Percentiles rank a stretch among this genome's conserved stretches.
Evolutionary conservation across 2,329 filamentous ascomycete species (phyloP).

Genomic region (Xylaria polymorpha): DNA sequence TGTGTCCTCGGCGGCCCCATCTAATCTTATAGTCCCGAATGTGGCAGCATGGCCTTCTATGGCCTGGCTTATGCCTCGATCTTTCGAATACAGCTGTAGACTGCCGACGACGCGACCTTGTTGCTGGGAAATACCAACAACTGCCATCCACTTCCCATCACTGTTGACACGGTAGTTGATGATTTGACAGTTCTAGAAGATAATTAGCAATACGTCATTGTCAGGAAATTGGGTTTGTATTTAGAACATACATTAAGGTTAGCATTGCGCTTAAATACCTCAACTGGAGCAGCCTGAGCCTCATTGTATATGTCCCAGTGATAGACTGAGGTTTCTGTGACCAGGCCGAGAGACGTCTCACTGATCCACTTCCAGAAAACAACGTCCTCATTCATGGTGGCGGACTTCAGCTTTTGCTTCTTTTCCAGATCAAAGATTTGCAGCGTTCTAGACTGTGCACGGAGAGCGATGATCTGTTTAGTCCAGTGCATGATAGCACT

Average conservation of each 20-base stretch:
- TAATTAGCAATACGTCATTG: constrained; percentile 41
- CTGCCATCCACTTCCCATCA: constrained; percentile 98
- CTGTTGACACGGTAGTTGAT: constrained; percentile 98
- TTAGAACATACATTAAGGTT: constrained; percentile 81
- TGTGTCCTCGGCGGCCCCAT: constrained; percentile 88
- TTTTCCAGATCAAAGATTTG: constrained; percentile 96
- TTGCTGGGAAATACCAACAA: constrained; percentile 94
- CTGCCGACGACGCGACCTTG: constrained; percentile 93
- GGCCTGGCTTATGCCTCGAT: constrained; percentile 95
- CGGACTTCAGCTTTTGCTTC: constrained; percentile 96
- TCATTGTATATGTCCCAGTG: constrained; percentile 98
- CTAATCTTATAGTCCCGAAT: constrained; percentile 88
- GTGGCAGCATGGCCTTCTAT: constrained; percentile 97
- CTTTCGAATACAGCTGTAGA: constrained; percentile 97
- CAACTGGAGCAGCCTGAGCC: constrained; percentile 80
- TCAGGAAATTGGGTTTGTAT: not conserved
- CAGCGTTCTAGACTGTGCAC: constrained; percentile 91
- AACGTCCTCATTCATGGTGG: constrained; percentile 96
- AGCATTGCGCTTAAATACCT: constrained; percentile 93
- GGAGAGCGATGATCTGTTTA: constrained; percentile 94
- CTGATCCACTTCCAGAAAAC: constrained; percentile 99
- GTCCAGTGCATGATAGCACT: constrained; percentile 99
- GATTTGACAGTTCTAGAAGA: constrained; percentile 88
- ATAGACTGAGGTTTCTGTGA: constrained; percentile 91
- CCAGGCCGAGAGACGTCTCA: constrained; percentile 85